A percentile compares a stretch with the other conserved stretches of the same genome.
These are phyloP conservation scores for Saccharomycopsis olivae DNA, from an alignment of 805 yeast genomes.

Conservation along the genomic window DNA sequence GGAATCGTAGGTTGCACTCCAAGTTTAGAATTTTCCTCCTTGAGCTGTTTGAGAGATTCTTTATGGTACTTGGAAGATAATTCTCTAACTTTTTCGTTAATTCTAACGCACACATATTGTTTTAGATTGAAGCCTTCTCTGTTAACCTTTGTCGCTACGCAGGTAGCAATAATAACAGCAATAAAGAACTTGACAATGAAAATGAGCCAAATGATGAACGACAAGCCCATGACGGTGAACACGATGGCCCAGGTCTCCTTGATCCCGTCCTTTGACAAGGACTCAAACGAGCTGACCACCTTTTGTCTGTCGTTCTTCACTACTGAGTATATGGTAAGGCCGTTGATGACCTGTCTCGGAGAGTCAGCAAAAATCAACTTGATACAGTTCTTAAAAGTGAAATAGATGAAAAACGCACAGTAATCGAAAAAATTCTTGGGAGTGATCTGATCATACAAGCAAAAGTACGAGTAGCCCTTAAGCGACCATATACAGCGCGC, in stretches of 20 bases:
- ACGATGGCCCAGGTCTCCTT: slow-evolving; percentile 62
- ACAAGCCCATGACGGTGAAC: slow-evolving; percentile 62
- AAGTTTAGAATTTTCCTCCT: slow-evolving; percentile 20
- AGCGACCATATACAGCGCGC: slow-evolving; percentile 51
- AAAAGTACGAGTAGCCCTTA: slow-evolving; percentile 51
- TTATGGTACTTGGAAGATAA: slow-evolving; percentile 34
- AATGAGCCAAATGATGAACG: slow-evolving; percentile 63
- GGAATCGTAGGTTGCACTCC: slow-evolving; percentile 23
- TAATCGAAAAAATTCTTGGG: slow-evolving; percentile 57
- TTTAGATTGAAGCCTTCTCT: slow-evolving; percentile 35
- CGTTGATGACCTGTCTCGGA: slow-evolving; percentile 81
- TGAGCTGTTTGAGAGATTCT: slow-evolving; percentile 22
- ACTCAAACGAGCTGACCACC: slow-evolving; percentile 25
- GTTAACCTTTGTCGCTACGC: slow-evolving; percentile 37
- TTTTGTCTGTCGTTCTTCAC: slow-evolving; percentile 26
- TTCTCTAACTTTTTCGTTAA: slow-evolving; percentile 45
- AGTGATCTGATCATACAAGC: slow-evolving; percentile 61
- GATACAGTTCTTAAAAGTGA: slow-evolving; percentile 52
- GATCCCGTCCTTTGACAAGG: slow-evolving; percentile 41
- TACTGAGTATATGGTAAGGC: slow-evolving; percentile 54
- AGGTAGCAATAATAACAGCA: slow-evolving; percentile 43
- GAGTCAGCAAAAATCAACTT: slow-evolving; percentile 65
- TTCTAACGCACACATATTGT: slow-evolving; percentile 49
- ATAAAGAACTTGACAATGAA: slow-evolving; percentile 46
- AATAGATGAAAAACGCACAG: slow-evolving; percentile 54